Conservation (phyloP, 1,139 yeast species). For the Sugiyamaella neomexicana region DNA sequence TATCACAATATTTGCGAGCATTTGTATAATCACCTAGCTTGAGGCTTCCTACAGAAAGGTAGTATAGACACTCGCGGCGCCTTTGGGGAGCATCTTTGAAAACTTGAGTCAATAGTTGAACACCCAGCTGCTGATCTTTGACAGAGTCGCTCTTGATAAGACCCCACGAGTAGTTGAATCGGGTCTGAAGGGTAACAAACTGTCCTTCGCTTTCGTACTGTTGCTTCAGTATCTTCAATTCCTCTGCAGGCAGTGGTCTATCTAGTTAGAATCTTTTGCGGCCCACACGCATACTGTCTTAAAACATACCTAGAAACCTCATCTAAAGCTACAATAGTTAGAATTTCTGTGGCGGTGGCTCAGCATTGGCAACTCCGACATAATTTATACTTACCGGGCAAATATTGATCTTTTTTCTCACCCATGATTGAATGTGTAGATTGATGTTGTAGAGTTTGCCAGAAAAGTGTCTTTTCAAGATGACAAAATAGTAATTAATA, state of each 20-base stretch:
- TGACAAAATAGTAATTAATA: too few species aligned
- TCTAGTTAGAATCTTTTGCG: constrained; percentile 30
- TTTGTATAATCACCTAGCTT: constrained; percentile 85
- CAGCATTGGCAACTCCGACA: not conserved
- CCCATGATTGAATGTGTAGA: not conserved
- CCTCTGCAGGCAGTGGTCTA: constrained; percentile 70
- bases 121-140: constrained; percentile 73
- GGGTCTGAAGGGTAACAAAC: constrained; percentile 73
- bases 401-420: constrained; percentile 26
- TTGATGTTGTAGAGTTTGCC: too few species aligned
- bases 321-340: constrained; percentile 12
- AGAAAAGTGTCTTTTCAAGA: not conserved
- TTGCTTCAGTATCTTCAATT: constrained; percentile 68
- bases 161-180: constrained; percentile 97
- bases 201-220: constrained; percentile 85
- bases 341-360: not conserved
- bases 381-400: constrained; percentile 31
- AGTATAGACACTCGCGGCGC: constrained; percentile 86
- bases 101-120: constrained; percentile 68
- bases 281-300: too few species aligned
- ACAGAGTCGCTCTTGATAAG: constrained; percentile 66
- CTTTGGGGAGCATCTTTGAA: constrained; percentile 78
- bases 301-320: constrained; percentile 20
- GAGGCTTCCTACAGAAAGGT: constrained; percentile 82
- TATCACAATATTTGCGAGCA: constrained; percentile 83